Conservation (phyloP, 1,284 basidiomycete species). For the Leccinum brunneo-olivaceum region DNA sequence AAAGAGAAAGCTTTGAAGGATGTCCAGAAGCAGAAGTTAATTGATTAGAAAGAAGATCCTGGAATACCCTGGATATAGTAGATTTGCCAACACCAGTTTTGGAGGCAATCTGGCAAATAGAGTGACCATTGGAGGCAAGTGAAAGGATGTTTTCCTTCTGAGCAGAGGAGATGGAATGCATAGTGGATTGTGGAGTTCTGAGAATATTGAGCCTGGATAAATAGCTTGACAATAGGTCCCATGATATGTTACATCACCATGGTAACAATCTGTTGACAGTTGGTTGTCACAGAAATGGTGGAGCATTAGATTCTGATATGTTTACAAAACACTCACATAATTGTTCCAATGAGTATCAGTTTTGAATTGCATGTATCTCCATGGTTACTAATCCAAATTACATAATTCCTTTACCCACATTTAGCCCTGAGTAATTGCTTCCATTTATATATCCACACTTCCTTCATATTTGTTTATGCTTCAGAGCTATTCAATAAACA, state of each 20-base stretch:
- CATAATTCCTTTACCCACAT: background rate
- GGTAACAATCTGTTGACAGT: too few relatives aligned
- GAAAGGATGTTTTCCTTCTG: conserved; percentile 3
- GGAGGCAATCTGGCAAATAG: background rate
- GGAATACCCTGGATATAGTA: background rate
- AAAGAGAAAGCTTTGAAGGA: background rate
- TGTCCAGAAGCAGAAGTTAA: background rate
- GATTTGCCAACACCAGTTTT: background rate
- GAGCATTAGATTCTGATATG: too few relatives aligned
- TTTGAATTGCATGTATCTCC: background rate
- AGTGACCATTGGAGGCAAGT: conserved; percentile 1
- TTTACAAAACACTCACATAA: background rate
- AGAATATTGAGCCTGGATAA: background rate
- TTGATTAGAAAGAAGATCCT: background rate
- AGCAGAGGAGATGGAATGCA: background rate
- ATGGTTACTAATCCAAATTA: background rate
- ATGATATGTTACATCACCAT: too few relatives aligned
- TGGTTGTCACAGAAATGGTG: too few relatives aligned
- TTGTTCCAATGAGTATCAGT: conserved; percentile 1
- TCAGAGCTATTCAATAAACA: background rate
- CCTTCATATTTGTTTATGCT: background rate
- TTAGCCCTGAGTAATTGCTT: background rate
- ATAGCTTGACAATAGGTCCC: background rate
- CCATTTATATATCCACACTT: background rate
- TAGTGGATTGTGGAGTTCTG: background rate